Conservation (phyloP, 148 eudicot genomes). For the Salicornia ramosissima region DNA sequence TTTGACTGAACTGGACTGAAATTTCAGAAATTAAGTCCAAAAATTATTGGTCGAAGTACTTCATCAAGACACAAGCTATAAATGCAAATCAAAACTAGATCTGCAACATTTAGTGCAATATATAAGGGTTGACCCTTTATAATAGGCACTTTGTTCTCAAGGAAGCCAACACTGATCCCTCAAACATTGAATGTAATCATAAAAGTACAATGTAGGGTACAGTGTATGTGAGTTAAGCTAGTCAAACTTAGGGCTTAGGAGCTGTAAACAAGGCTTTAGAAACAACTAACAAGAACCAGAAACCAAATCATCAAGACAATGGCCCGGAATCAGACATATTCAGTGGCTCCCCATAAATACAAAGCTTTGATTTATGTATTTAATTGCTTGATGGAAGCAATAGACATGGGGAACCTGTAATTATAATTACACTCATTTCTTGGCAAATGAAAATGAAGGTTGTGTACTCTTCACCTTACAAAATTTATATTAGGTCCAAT, state of each 20-base stretch:
- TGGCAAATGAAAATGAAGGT: neutral
- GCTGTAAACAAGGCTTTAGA: conserved; percentile 8
- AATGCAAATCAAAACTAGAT: conserved; percentile 22
- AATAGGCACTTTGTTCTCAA: conserved; percentile 22
- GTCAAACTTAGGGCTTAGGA: conserved; percentile 24
- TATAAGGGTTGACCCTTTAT: conserved; percentile 20
- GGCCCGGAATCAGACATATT: neutral
- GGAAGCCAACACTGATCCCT: conserved; percentile 22
- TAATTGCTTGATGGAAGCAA: neutral
- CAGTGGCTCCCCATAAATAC: neutral
- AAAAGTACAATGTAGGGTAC: conserved; percentile 8
- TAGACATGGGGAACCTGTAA: neutral
- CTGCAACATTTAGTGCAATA: conserved; percentile 9
- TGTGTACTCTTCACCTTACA: too few species aligned
- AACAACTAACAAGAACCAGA: conserved; percentile 15
- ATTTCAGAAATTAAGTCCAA: too few species aligned
- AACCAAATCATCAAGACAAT: conserved; percentile 10
- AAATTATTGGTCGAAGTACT: too few species aligned
- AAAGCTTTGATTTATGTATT: neutral
- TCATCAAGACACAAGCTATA: conserved; percentile 9
- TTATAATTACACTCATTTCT: neutral
- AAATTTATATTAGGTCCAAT: too few species aligned
- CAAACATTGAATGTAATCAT: conserved; percentile 15
- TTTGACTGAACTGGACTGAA: too few species aligned
- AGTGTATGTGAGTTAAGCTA: conserved; percentile 5